A percentile compares a stretch with the other conserved stretches of the same genome.
Conservation (phyloP, 2,329 filamentous ascomycete genomes). For the Neurospora sp. region DNA sequence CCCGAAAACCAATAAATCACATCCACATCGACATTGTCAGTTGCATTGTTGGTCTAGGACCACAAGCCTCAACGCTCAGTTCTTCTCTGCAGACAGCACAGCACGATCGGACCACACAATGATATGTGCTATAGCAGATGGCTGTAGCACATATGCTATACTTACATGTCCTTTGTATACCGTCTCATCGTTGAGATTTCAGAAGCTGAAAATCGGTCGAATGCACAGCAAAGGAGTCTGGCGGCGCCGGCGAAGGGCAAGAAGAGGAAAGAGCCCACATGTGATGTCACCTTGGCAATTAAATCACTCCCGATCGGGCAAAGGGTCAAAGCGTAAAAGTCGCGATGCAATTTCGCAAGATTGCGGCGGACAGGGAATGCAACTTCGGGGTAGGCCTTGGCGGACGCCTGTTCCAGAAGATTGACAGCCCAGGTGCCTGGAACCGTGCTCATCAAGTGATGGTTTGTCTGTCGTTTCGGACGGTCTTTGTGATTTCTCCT, state of each 20-base stretch:
- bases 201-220: background rate
- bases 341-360: constrained; percentile 12
- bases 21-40: background rate
- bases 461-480: background rate
- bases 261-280: background rate
- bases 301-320: background rate
- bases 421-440: background rate
- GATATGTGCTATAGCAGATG: background rate
- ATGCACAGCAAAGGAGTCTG: background rate
- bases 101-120: background rate
- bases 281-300: background rate
- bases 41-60: background rate
- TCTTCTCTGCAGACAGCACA: background rate
- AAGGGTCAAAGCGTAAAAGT: constrained; percentile 8
- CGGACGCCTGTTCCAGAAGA: background rate
- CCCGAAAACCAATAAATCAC: background rate
- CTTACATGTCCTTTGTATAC: background rate
- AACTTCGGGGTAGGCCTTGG: background rate
- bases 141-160: background rate
- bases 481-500: background rate
- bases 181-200: background rate
- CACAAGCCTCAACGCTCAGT: background rate
- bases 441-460: background rate
- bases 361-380: constrained; percentile 9
- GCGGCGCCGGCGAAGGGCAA: background rate